These are phyloP conservation scores for Silene latifolia DNA, from an alignment of 148 eudicot species.

Conservation along the genomic window DNA sequence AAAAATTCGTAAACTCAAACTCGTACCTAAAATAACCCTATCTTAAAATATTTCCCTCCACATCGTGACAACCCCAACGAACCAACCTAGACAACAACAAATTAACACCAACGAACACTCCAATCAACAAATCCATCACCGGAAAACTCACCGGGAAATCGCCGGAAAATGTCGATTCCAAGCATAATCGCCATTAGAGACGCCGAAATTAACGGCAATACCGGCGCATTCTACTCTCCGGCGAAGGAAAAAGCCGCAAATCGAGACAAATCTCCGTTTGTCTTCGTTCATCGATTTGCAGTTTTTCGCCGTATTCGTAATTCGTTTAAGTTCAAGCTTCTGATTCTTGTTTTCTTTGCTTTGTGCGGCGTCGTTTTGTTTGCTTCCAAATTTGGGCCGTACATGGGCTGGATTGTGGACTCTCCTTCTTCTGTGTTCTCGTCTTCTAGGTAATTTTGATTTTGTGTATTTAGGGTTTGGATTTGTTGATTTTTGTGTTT, in stretches of 20 bases:
- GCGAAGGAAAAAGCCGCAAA: conserved; percentile 68
- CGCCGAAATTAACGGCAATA: conserved; percentile 37
- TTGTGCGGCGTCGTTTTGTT: conserved; percentile 31
- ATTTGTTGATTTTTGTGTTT: background rate
- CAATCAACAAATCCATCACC: too few species aligned
- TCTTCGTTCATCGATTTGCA: conserved; percentile 35
- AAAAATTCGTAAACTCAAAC: too few species aligned
- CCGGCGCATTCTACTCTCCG: conserved; percentile 52
- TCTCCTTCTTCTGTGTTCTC: conserved; percentile 37
- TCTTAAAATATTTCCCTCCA: too few species aligned
- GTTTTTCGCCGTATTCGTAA: conserved; percentile 41
- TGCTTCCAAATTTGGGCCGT: conserved; percentile 31
- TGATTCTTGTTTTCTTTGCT: conserved; percentile 26
- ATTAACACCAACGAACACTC: too few species aligned
- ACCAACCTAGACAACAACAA: too few species aligned
- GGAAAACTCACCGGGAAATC: background rate
- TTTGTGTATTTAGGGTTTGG: background rate
- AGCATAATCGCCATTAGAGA: conserved; percentile 46
- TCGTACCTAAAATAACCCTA: too few species aligned
- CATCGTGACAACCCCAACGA: too few species aligned
- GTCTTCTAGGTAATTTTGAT: conserved; percentile 36
- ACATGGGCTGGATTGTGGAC: conserved; percentile 48
- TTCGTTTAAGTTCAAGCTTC: conserved; percentile 35
- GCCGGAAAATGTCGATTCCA: conserved; percentile 45
- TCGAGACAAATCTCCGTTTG: conserved; percentile 26